Evolutionary conservation across 805 yeast species (phyloP), one percentile per base, ranked within the genome.

Genomic region (Candida awuae): DNA sequence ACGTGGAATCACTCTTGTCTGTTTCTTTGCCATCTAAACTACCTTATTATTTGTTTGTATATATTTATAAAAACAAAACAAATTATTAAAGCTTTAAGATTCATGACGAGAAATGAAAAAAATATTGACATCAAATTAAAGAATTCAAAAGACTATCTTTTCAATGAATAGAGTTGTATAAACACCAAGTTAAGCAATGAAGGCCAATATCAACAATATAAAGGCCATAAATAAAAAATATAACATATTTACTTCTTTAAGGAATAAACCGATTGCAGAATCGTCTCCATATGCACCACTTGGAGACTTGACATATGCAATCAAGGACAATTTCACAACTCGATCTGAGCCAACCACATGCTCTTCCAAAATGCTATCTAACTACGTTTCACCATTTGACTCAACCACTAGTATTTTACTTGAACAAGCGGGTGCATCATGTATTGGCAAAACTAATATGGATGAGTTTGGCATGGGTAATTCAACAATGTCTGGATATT

Each of bases 401-500:
- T 83, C 97, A 10, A 84, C 96, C 0, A 83, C 80, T 3, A 75
- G 75, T 0, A 48, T 58, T 2, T 62, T 76, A 3, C 57, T 92
- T n/a, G 57, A 68, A 8, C 50, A 61, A 0, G 65, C 67, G 2
- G 85, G 87, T 0, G 70, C 73, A 13, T 45, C 53, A 0, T 53
- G 77, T 6, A 64, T 79, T 1, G 98, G 96, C 0, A 92, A 90
- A 58, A 72, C 94, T 2, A 92, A 90, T 50, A 66, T 92, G 74
- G 99, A 92, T 62, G 97, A 92, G 62, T 92, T 92, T 64, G 99
- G 95, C 3, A 92, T 92, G 98, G 99, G 98, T 9, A 78, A 84
- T 10, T 70, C 78, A 1, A 80, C 76, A 12, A 63, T 75, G 2
- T 67, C 74, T 48, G 70, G 82, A 0, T 48, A 51, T 36, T 74